Conservation (phyloP, 75 land plant genomes). For the Sequoia sempervirens region DNA sequence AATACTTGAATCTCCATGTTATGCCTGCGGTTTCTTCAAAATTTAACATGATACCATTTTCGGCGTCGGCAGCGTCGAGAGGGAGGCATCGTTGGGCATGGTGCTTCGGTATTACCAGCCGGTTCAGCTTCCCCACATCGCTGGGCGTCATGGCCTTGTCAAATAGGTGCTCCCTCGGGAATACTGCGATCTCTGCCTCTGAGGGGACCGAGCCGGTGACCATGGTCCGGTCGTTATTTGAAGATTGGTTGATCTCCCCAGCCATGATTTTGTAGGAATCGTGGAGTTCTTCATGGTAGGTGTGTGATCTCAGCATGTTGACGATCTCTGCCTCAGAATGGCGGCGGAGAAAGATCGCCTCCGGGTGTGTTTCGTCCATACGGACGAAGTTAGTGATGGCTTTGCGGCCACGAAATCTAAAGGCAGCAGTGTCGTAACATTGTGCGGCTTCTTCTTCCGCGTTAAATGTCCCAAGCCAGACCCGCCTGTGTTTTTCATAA, state of each 20-base stretch:
- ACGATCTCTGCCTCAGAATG: constrained; percentile 29
- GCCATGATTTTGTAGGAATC: background rate
- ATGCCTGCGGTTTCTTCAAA: background rate
- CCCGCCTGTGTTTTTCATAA: constrained; percentile 44
- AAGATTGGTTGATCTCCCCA: background rate
- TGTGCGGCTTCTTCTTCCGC: constrained; percentile 40
- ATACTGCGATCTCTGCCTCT: background rate
- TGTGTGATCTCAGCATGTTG: constrained; percentile 40
- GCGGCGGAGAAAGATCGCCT: constrained; percentile 19
- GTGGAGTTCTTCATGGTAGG: constrained; percentile 36
- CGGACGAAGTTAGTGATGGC: constrained; percentile 41
- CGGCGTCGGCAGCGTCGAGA: background rate
- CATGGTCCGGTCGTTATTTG: no score
- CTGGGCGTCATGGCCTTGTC: constrained; percentile 18
- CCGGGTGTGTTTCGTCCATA: background rate
- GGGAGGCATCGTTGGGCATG: constrained; percentile 16
- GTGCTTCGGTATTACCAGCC: constrained; percentile 20
- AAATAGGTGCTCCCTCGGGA: constrained; percentile 17
- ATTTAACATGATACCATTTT: background rate
- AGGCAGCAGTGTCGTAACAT: constrained; percentile 41
- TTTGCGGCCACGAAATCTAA: constrained; percentile 39
- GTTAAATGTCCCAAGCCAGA: constrained; percentile 57
- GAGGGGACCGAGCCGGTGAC: no score
- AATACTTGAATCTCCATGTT: constrained; percentile 30
- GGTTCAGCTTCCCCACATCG: constrained; percentile 24